Evolutionary conservation across 2,329 filamentous ascomycete species (phyloP).

Genomic region (Cercospora sesami): DNA sequence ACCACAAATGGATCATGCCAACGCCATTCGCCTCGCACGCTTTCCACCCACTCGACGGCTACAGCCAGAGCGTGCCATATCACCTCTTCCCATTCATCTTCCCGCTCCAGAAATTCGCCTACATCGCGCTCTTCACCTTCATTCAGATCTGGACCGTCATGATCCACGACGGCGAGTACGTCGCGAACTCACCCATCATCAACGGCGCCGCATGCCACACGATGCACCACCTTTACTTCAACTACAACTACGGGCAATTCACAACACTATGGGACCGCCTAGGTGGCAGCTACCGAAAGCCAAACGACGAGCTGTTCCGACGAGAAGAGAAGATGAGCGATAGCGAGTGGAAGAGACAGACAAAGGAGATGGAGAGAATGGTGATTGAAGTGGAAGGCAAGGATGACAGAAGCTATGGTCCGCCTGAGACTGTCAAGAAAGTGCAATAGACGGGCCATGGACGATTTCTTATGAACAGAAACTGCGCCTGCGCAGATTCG

Average conservation of each 20-base stretch:
- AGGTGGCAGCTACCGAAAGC: conserved; percentile 81
- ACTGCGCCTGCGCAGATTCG: conserved; percentile 11
- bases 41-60: conserved; percentile 93
- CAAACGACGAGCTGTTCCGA: conserved; percentile 80
- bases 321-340: conserved; percentile 83
- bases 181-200: conserved; percentile 84
- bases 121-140: conserved; percentile 81
- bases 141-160: conserved; percentile 97
- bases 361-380: conserved; percentile 71
- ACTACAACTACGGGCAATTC: conserved; percentile 94
- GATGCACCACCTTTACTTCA: conserved; percentile 84
- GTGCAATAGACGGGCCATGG: conserved; percentile 32
- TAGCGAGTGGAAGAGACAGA: conserved; percentile 76
- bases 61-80: conserved; percentile 83
- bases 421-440: conserved; percentile 39
- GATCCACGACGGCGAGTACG: conserved; percentile 94
- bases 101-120: conserved; percentile 87
- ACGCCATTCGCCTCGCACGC: conserved; percentile 90
- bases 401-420: conserved; percentile 49
- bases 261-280: conserved; percentile 89
- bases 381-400: conserved; percentile 70
- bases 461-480: neutral
- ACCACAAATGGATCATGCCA: conserved; percentile 99
- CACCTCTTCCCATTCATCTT: conserved; percentile 92
- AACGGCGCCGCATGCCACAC: conserved; percentile 95